These are phyloP conservation scores for Scutellaria baicalensis DNA, from an alignment of 257 asterid species.

Conservation along the genomic window DNA sequence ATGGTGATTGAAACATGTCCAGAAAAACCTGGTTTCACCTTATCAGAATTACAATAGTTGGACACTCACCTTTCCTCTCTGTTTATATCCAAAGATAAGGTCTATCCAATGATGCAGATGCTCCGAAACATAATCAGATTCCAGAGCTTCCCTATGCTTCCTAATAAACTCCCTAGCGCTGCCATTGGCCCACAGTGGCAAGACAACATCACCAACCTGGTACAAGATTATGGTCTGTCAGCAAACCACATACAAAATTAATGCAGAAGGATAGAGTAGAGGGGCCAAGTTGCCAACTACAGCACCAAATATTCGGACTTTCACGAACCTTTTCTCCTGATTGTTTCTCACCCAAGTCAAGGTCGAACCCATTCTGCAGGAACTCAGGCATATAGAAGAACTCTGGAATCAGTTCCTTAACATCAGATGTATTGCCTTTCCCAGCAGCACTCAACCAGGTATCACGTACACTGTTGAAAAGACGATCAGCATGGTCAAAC, in stretches of 20 bases:
- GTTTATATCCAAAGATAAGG: constrained; percentile 91
- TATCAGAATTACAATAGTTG: not conserved
- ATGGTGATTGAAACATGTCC: not conserved
- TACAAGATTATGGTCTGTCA: constrained; percentile 25
- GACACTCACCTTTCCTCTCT: constrained; percentile 90
- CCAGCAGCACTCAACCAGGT: constrained; percentile 99
- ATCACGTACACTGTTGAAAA: constrained; percentile 83
- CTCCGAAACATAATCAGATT: constrained; percentile 93
- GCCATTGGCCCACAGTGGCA: constrained; percentile 97
- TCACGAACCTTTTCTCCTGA: constrained; percentile 94
- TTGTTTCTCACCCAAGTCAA: constrained; percentile 99
- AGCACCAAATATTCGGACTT: not conserved
- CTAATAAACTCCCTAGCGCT: constrained; percentile 84
- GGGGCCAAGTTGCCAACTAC: not conserved
- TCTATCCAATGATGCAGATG: constrained; percentile 99
- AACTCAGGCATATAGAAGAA: constrained; percentile 96
- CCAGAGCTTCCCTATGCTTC: constrained; percentile 98
- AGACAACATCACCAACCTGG: constrained; percentile 86
- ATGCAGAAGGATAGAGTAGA: not conserved
- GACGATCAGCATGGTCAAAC: constrained; percentile 99
- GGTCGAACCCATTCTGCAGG: constrained; percentile 77
- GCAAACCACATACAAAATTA: not conserved
- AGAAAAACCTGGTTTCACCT: not conserved
- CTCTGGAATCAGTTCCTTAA: constrained; percentile 97
- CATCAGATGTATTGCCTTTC: constrained; percentile 96